Conservation (phyloP, 1,139 yeast genomes). For the Kluyveromyces sp. region DNA sequence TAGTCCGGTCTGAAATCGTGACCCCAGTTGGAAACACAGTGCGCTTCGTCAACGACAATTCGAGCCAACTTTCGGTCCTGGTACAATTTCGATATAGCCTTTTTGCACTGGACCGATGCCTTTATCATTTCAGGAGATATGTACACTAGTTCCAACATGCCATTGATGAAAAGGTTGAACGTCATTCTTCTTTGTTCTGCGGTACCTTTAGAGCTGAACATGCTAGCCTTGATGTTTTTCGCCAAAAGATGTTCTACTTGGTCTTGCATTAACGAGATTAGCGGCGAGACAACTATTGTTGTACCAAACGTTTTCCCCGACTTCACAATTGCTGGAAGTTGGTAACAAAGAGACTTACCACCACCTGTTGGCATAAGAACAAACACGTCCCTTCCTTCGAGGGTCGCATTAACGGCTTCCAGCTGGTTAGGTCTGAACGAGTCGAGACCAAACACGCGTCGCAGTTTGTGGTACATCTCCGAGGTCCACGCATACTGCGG, state of each 20-base stretch:
- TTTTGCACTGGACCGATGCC: slow-evolving; percentile 62
- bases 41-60: slow-evolving; percentile 95
- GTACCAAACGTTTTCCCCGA: slow-evolving; percentile 74
- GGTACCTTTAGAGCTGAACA: slow-evolving; percentile 75
- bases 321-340: slow-evolving; percentile 78
- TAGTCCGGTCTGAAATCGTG: slow-evolving; percentile 98
- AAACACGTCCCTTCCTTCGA: slow-evolving; percentile 79
- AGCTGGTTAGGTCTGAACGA: slow-evolving; percentile 77
- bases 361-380: slow-evolving; percentile 99
- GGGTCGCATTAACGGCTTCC: slow-evolving; percentile 77
- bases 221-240: slow-evolving; percentile 69
- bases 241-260: slow-evolving; percentile 76
- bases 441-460: slow-evolving; percentile 51
- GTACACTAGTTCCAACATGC: slow-evolving; percentile 68
- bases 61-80: slow-evolving; percentile 58
- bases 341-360: slow-evolving; percentile 94
- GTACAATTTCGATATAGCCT: slow-evolving; percentile 53
- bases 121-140: slow-evolving; percentile 94
- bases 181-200: slow-evolving; percentile 58
- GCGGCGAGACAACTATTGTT: slow-evolving; percentile 88
- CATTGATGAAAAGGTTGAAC: slow-evolving; percentile 54
- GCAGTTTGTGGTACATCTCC: slow-evolving; percentile 56
- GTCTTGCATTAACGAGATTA: slow-evolving; percentile 95
- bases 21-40: slow-evolving; percentile 98
- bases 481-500: slow-evolving; percentile 46